Conservation (phyloP, 345 rosid species). For the Carallia brachiata region DNA sequence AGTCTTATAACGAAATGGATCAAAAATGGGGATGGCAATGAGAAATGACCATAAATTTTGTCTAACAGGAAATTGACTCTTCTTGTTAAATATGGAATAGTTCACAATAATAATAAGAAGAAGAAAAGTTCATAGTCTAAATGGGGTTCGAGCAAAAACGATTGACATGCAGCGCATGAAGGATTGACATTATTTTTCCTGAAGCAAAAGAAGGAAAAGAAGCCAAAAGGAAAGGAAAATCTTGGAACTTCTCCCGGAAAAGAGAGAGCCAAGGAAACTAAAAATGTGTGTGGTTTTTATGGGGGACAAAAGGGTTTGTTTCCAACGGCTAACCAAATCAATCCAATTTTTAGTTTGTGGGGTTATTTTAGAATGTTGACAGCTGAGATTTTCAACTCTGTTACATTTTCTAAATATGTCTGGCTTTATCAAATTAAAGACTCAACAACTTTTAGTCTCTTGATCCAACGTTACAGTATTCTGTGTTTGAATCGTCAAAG, state of each 20-base stretch:
- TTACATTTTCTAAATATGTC: neutral
- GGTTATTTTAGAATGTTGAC: constrained; percentile 5
- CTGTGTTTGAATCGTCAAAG: neutral
- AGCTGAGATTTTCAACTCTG: constrained; percentile 9
- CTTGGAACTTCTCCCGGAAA: constrained; percentile 47
- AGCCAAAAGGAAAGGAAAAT: neutral
- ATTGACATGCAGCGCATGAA: constrained; percentile 9
- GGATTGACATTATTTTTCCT: neutral
- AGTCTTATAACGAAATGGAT: constrained; percentile 3
- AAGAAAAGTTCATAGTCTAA: constrained; percentile 3
- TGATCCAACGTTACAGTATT: too few relatives aligned
- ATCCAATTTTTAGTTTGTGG: neutral
- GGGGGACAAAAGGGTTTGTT: constrained; percentile 1
- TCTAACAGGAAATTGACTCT: neutral
- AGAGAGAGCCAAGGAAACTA: constrained; percentile 40
- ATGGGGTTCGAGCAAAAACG: neutral
- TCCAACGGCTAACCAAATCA: neutral
- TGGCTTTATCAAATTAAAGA: too few relatives aligned
- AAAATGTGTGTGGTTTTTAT: neutral
- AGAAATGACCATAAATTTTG: constrained; percentile 2
- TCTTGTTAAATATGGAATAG: too few relatives aligned
- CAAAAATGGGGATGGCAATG: neutral
- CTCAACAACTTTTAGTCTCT: too few relatives aligned
- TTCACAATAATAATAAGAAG: neutral
- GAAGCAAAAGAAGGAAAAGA: neutral